phyloP scores from a whole-genome alignment of 257 asterid genomes.

The Craterostigma plantagineum region DNA sequence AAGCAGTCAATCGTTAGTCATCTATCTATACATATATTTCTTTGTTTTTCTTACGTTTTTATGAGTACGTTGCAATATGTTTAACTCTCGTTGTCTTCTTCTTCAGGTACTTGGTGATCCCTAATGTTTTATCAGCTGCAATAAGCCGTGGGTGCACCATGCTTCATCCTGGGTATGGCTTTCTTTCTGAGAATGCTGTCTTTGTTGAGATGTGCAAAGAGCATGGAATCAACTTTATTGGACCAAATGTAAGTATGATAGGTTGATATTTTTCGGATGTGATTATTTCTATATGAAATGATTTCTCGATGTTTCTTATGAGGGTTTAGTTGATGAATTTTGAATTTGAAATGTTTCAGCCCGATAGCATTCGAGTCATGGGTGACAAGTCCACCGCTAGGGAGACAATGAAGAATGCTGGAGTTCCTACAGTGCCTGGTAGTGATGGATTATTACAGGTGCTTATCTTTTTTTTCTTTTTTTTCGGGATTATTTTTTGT shows the following conservation, averaged over 20 bases:
- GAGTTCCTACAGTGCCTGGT: constrained; percentile 99
- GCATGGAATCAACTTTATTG: constrained; percentile 84
- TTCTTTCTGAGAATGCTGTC: constrained; percentile 88
- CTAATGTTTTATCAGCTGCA: constrained; percentile 92
- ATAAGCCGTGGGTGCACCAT: constrained; percentile 75
- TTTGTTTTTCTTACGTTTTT: background rate
- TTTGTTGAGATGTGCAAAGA: constrained; percentile 94
- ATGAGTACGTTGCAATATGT: background rate
- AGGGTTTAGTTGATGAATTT: background rate
- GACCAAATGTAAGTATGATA: constrained; percentile 67
- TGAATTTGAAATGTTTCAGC: constrained; percentile 34
- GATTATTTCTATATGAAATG: background rate
- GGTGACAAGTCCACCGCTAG: constrained; percentile 99
- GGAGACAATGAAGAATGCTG: constrained; percentile 98
- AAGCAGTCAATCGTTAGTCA: constrained; percentile 90
- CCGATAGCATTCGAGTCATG: constrained; percentile 93
- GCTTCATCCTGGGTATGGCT: constrained; percentile 99
- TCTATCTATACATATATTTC: background rate
- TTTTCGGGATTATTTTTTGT: constrained; percentile 7
- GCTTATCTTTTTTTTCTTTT: constrained; percentile 10
- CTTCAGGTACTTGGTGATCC: constrained; percentile 65
- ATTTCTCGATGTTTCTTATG: background rate
- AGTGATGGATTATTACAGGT: constrained; percentile 88
- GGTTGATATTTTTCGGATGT: background rate
- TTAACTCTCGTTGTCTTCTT: too few relatives aligned